Base-by-base conservation (phyloP, 495 filamentous ascomycete genomes). In the Aspergillus haitiensis region DNA sequence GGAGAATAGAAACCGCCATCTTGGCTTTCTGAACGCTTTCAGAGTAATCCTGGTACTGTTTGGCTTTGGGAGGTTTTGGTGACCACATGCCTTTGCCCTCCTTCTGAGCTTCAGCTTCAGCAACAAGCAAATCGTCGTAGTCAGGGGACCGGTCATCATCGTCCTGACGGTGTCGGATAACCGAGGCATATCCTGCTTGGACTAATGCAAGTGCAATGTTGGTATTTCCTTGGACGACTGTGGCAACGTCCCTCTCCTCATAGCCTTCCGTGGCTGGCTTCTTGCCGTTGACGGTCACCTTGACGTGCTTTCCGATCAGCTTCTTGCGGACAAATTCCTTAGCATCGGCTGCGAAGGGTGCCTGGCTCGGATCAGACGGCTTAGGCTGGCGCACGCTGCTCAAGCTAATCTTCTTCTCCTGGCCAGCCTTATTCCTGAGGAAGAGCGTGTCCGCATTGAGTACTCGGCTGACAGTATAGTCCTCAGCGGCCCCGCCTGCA, bases 311-410 rank as follows among this genome's bases (percentile, higher is more conserved):
- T 37, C 91, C 95, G 66, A 99, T 98, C 6, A 97, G 73, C 68
- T 86, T 90, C 81, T 97, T 97, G 37, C 95, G 85, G 61, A 98
- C 74, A 69, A 89, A 98, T 71, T 99, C 95, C 78, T 98, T 98
- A 13, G 95, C 93, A 64, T 97, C 93, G 10, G 93, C 88, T 56
- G 84, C 82, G 73, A 91, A 98, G 2, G 92, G 93, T 13, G 89
- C 82, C 72, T 98, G 88, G 63, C 88, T 88, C 9, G 87, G 85
- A 67, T 91, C 88, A 7, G 87, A 83, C 2, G 86, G 86, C 70
- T 97, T 92, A 13, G 95, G 95, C 45, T 94, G 93, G 44, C 95
- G 84, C 56, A 97, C 84, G 69, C 93, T 97, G 76, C 92, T 96
- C 53, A 99, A 76, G 69, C 87, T 95, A 69, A 97, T 88, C 64